Evolutionary conservation across 192 early-diverging fungal species (phyloP), one percentile per base, ranked within the genome.

Genomic region (Fimicolochytrium jonesii): DNA sequence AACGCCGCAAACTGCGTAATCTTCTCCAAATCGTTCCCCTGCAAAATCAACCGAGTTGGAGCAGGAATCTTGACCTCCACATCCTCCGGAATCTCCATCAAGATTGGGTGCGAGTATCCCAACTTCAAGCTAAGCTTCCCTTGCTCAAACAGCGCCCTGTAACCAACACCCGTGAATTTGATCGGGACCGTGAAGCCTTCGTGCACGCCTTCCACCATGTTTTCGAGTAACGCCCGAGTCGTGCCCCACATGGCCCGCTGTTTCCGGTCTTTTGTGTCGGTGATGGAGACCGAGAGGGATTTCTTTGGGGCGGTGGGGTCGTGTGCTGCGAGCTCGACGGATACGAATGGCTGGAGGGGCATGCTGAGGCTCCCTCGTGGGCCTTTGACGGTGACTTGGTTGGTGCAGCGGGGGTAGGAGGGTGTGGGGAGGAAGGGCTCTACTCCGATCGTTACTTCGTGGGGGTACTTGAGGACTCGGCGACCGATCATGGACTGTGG

Each of bases 211-310:
- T 73, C 75, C 30, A 99, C 86, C 57, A 88, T 86, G 69, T 91
- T 92, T 43, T 86, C 81, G 31, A 95, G 83, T 36, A 93, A 72
- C n/a, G 90, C 87, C 28, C 93, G 81, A 4, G 94, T 92, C 2
- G 96, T 99, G 43, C 96, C 96, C 96, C 96, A 99, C 92, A 98
- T 95, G 52, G 84, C 74, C 55, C 82, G 66, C 71, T 99, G 94
- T 43, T 85, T 78, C 64, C 87, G 86, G 55, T 82, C 67, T n/a
- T 61, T 55, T 11, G 77, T 68, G 60, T 93, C 79, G 10, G 66
- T 47, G 2, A 97, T 51, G n/a, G 51, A 30, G 69, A 67, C 31
- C 83, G 56, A 33, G 76, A 80, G 45, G 0, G 36, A 35, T 11
- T 34, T 18, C 45, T 41, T 69, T 39, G 54, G 56, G 31, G 69